Base-by-base conservation (phyloP, 2,329 filamentous ascomycete genomes). In the Penicillium sp. region DNA sequence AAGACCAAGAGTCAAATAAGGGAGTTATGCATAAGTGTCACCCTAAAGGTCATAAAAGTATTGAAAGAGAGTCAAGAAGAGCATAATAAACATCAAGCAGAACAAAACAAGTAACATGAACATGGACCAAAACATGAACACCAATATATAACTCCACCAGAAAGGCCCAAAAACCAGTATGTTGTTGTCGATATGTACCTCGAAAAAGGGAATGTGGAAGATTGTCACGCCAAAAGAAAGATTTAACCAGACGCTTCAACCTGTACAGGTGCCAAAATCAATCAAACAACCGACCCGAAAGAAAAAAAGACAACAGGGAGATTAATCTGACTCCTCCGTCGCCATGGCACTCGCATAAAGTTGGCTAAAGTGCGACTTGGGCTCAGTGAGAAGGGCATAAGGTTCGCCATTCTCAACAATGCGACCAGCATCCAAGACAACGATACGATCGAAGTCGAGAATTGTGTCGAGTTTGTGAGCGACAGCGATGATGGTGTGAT, bases 401-500 rank as follows among this genome's bases (percentile, higher is more conserved):
- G 76, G 74, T 43, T 71, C 71, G 13, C 74, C 74, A 17, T 62
- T 71, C 55, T 75, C 74, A 21, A 76, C 62, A 33, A 77, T 54
- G 25, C 64, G 66, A 23, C 75, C 74, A 7, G 64, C 67, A 13
- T 76, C 74, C 12, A 77, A 65, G 29, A 77, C 68, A 10, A 74
- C 66, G 29, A 77, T 66, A 42, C 70, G 73, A 58, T 77, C 74
- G 50, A 70, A 77, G 58, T 76, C 74, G 3, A 76, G 69, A 45
- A 77, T 75, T 0, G 73, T 75, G 38, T 83, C 78, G 42, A 86
- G 73, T 29, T 82, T 81, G 70, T 86, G 83, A 6, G 82, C 82
- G 2, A 86, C 81, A 0, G 81, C 77, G 50, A 86, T 77, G 54
- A 90, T 81, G 0, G 87, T 90, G 59, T 84, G 82, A 4, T 74